These are phyloP conservation scores for Casuarina glauca DNA, from an alignment of 306 rosid species.

Conservation along the genomic window DNA sequence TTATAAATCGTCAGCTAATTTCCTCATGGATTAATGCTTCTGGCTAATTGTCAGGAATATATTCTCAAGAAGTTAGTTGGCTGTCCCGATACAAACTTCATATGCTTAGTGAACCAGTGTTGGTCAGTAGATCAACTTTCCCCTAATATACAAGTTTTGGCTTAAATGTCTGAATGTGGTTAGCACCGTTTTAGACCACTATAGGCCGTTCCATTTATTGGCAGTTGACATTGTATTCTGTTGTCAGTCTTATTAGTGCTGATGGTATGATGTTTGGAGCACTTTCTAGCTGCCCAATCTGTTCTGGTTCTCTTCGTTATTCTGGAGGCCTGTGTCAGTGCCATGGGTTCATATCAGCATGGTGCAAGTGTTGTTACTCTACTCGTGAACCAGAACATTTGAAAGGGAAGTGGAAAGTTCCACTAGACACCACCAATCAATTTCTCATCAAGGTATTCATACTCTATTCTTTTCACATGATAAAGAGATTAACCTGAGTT, in stretches of 20 bases:
- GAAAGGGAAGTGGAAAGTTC: slow-evolving; percentile 85
- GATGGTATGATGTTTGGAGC: slow-evolving; percentile 99
- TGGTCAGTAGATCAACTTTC: background rate
- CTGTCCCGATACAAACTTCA: background rate
- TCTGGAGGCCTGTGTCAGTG: slow-evolving; percentile 88
- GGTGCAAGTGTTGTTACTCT: slow-evolving; percentile 91
- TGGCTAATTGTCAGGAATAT: slow-evolving; percentile 6
- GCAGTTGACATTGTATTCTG: slow-evolving; percentile 4
- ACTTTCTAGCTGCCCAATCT: slow-evolving; percentile 70
- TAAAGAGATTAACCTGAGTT: slow-evolving; percentile 27
- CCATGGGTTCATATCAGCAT: slow-evolving; percentile 67
- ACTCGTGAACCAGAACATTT: slow-evolving; percentile 62
- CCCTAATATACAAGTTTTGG: background rate
- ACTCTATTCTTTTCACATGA: slow-evolving; percentile 2
- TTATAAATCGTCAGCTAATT: background rate
- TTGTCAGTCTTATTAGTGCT: slow-evolving; percentile 48
- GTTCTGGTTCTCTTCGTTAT: slow-evolving; percentile 69
- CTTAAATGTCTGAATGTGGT: background rate
- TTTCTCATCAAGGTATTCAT: slow-evolving; percentile 67
- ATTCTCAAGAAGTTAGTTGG: background rate
- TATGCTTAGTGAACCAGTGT: background rate
- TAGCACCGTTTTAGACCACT: slow-evolving; percentile 1
- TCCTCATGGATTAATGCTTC: background rate
- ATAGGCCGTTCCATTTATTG: slow-evolving; percentile 5
- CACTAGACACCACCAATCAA: slow-evolving; percentile 68